These are phyloP conservation scores for Penicillium sclerotigenum DNA, from an alignment of 2,329 filamentous ascomycete genomes.

Conservation along the genomic window DNA sequence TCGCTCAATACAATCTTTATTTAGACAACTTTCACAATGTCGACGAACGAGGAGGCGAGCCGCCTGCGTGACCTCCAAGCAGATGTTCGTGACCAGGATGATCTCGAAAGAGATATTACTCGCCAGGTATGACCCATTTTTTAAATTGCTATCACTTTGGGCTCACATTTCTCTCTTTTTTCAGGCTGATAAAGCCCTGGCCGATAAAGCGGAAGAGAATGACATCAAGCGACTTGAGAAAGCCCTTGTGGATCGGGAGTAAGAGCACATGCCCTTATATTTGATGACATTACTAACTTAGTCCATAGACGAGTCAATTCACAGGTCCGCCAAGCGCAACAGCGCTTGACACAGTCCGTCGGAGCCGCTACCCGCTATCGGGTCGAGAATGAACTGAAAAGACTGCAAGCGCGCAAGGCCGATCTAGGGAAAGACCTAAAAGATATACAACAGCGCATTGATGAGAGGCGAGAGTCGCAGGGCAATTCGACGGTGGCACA, in stretches of 20 bases:
- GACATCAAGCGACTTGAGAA: slow-evolving; percentile 63
- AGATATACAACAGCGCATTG: slow-evolving; percentile 78
- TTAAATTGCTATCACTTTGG: background rate
- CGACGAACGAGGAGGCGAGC: slow-evolving; percentile 53
- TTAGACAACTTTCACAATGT: slow-evolving; percentile 3
- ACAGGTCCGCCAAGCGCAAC: slow-evolving; percentile 60
- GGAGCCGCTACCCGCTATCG: slow-evolving; percentile 51
- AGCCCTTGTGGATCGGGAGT: slow-evolving; percentile 50
- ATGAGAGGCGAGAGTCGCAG: slow-evolving; percentile 64
- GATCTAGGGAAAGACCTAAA: slow-evolving; percentile 68
- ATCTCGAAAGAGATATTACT: slow-evolving; percentile 82
- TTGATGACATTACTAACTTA: slow-evolving; percentile 1
- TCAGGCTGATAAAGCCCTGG: slow-evolving; percentile 57
- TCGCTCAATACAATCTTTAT: slow-evolving; percentile 2
- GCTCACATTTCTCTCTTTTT: background rate
- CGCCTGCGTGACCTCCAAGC: slow-evolving; percentile 63
- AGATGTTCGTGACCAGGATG: slow-evolving; percentile 78
- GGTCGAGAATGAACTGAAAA: slow-evolving; percentile 57
- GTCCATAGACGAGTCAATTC: slow-evolving; percentile 56
- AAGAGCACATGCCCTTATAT: slow-evolving; percentile 4
- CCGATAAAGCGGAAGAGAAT: slow-evolving; percentile 61
- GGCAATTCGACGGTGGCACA: slow-evolving; percentile 45
- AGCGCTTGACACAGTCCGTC: slow-evolving; percentile 55
- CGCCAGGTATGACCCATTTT: slow-evolving; percentile 45
- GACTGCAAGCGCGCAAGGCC: slow-evolving; percentile 63